Evolutionary conservation across 257 asterid genomes (phyloP).

Genomic region (Nicotiana tomentosiformis): DNA sequence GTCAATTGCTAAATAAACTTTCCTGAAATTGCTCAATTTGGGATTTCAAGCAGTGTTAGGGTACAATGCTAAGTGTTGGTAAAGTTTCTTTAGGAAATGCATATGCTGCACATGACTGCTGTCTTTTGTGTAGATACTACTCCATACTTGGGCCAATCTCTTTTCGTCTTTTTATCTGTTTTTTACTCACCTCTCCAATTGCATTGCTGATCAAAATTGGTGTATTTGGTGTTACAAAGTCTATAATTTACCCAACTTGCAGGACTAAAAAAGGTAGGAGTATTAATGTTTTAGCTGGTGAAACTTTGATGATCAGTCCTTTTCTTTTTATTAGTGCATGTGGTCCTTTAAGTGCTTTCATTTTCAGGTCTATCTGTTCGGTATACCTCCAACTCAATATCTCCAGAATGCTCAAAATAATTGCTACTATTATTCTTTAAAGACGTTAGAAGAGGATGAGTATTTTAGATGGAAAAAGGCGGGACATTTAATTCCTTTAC

Average conservation of each 20-base stretch:
- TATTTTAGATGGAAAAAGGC: neutral
- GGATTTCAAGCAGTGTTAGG: neutral
- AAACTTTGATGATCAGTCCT: constrained; percentile 24
- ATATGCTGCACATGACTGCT: constrained; percentile 1
- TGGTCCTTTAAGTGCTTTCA: constrained; percentile 30
- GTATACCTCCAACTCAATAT: neutral
- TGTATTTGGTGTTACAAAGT: neutral
- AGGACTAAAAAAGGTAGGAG: neutral
- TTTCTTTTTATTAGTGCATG: constrained; percentile 34
- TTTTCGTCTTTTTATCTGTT: neutral
- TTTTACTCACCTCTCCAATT: neutral
- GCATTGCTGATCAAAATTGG: neutral
- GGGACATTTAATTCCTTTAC: neutral
- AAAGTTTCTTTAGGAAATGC: neutral
- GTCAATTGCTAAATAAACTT: neutral
- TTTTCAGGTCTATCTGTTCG: constrained; percentile 24
- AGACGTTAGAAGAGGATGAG: neutral
- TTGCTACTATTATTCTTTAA: neutral
- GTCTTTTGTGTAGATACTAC: constrained; percentile 1
- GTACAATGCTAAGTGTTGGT: neutral
- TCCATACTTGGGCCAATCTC: neutral
- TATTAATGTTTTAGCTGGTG: neutral
- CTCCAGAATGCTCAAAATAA: neutral
- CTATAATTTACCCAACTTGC: neutral
- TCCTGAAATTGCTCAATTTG: neutral